Conservation (phyloP, 495 filamentous ascomycete genomes). For the Chaetomidium leptoderma region DNA sequence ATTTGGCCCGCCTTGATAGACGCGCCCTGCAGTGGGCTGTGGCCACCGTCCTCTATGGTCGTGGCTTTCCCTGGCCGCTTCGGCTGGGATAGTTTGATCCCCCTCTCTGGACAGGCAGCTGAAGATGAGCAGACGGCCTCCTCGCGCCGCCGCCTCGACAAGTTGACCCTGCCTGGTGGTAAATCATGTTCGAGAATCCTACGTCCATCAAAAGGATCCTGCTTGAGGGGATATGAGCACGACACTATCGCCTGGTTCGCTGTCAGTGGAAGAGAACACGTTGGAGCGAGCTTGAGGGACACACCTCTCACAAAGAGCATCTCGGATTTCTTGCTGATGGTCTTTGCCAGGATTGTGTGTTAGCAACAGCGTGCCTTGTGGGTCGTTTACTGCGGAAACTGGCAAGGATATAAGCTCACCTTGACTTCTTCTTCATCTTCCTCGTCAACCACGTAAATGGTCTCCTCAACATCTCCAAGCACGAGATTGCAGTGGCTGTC, state of each 20-base stretch:
- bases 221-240: constrained; percentile 84
- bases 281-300: constrained; percentile 21
- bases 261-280: neutral
- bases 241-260: constrained; percentile 78
- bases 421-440: constrained; percentile 58
- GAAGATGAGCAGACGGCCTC: no score
- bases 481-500: constrained; percentile 99
- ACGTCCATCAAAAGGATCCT: constrained; percentile 27
- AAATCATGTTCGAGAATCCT: neutral
- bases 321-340: constrained; percentile 90
- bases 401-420: constrained; percentile 17
- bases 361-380: neutral
- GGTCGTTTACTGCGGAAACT: no score
- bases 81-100: no score
- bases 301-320: constrained; percentile 98
- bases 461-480: constrained; percentile 94
- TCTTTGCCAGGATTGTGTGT: constrained; percentile 50
- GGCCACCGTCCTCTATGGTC: no score
- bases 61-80: no score
- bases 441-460: constrained; percentile 88
- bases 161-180: neutral
- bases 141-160: no score
- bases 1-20: neutral
- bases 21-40: no score
- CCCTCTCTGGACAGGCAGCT: no score